A percentile compares a stretch with the other conserved stretches of the same genome.
Conservation (phyloP, 2,329 filamentous ascomycete species). For the Epichloe sylvatica region DNA sequence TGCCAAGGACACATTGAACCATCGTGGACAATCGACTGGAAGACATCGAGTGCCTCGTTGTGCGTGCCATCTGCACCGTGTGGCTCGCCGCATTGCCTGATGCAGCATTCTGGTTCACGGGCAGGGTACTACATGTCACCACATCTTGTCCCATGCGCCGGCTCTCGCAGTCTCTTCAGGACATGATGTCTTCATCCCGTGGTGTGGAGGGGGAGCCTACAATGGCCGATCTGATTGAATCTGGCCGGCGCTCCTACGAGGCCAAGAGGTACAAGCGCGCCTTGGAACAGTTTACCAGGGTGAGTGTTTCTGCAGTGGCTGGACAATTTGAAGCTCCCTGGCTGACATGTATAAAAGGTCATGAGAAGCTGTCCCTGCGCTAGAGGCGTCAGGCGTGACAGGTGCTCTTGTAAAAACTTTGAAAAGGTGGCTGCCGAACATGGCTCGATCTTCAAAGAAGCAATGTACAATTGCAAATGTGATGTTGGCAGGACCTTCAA, state of each 20-base stretch:
- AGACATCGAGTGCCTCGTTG: background rate
- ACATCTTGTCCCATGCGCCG: slow-evolving; percentile 3
- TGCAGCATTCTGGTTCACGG: background rate
- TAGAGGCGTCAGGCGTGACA: slow-evolving; percentile 20
- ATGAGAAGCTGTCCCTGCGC: slow-evolving; percentile 24
- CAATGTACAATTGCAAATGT: slow-evolving; percentile 27
- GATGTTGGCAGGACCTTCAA: slow-evolving; percentile 22
- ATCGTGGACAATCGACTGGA: background rate
- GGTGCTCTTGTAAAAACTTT: slow-evolving; percentile 27
- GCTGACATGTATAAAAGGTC: slow-evolving; percentile 13
- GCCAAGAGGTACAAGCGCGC: slow-evolving; percentile 21
- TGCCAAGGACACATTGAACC: background rate
- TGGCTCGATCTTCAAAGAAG: slow-evolving; percentile 27
- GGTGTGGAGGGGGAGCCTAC: background rate
- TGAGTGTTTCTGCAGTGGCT: slow-evolving; percentile 8
- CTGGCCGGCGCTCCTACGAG: slow-evolving; percentile 21
- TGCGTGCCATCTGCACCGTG: background rate
- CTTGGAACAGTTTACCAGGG: slow-evolving; percentile 23
- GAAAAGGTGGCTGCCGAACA: slow-evolving; percentile 18
- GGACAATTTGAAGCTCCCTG: background rate
- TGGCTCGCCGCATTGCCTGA: background rate
- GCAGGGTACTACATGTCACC: background rate
- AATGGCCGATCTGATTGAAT: slow-evolving; percentile 12
- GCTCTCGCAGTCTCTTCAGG: slow-evolving; percentile 6
- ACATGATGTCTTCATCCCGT: slow-evolving; percentile 7